Evolutionary conservation across 2,329 filamentous ascomycete species (phyloP), one percentile per base, ranked within the genome.

Genomic region (Alternaria angustiovoidea): DNA sequence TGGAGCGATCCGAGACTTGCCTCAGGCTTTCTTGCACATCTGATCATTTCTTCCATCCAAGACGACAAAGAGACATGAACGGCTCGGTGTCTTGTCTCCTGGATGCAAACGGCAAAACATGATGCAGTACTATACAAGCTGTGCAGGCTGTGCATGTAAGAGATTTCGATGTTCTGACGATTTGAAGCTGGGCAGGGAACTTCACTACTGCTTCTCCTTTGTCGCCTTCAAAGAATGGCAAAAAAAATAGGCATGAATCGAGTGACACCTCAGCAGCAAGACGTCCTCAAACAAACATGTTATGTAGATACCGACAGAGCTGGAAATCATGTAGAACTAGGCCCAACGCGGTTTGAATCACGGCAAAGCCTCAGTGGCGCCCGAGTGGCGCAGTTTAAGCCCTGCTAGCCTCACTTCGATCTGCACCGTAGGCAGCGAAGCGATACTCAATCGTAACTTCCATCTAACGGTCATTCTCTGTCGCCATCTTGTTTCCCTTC

Each of bases 341-440:
- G 22, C 46, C 46, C 6, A 38, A 49, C 14, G 11, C 7, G 30
- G 46, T 16, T 49, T 24, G 16, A 9, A 20, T 4, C 9, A 16
- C 20, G 11, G 46, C 32, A 36, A 49, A 49, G 46, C 46, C 46
- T 49, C 46, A 49, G 46, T 49, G 46, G 46, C 46, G 46, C 46
- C 4, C 14, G 20, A 22, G 46, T 49, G 46, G 46, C 46, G 46
- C 46, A 49, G 46, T 34, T 36, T 49, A 36, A 28, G 51, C 51
- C 51, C 36, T 54, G 51, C 51, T 54, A 54, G 51, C 39, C 39
- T 54, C 28, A 26, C 1, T 7, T 26, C 18, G 20, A 54, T 54
- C 51, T 46, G 26, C 39, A 28, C 28, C 9, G 8, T 28, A 44
- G 20, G 22, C 51, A 36, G 34, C 41, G 34, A 24, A 46, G 43